Percentiles rank a stretch among this genome's conserved stretches.
These are phyloP conservation scores for Amanita jacksonii DNA, from an alignment of 768 basidiomycete genomes.

Conservation along the genomic window DNA sequence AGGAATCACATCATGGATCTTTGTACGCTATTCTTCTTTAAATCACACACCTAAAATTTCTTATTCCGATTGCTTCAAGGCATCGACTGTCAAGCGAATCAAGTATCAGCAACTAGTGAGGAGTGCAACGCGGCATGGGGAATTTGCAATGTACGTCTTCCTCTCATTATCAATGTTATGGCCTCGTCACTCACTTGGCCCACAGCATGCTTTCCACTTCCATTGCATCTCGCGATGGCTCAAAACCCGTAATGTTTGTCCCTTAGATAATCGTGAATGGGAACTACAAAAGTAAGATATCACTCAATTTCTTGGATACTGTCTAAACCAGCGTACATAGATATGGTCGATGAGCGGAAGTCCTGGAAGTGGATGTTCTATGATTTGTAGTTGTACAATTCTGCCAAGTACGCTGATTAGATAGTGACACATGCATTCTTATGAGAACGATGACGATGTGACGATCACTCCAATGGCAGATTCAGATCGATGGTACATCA, in stretches of 20 bases:
- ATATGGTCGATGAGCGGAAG: slow-evolving; percentile 29
- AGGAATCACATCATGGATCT: slow-evolving; percentile 99
- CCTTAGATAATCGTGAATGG: slow-evolving; percentile 94
- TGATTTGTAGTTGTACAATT: slow-evolving; percentile 4
- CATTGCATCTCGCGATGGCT: slow-evolving; percentile 59
- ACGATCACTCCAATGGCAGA: slow-evolving; percentile 17
- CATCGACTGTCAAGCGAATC: slow-evolving; percentile 99
- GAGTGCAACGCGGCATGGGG: slow-evolving; percentile 99
- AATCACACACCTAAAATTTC: slow-evolving; percentile 4
- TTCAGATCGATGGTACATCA: slow-evolving; percentile 36
- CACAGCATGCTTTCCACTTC: slow-evolving; percentile 10
- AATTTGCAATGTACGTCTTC: slow-evolving; percentile 78
- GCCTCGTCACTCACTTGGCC: not conserved
- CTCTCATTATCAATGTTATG: not conserved
- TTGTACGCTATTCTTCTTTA: slow-evolving; percentile 36
- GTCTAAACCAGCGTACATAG: slow-evolving; percentile 16
- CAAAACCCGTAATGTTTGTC: slow-evolving; percentile 94
- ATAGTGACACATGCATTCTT: not conserved
- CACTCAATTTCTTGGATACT: not conserved
- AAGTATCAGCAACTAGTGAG: slow-evolving; percentile 92
- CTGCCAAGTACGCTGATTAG: not conserved
- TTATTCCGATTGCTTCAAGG: slow-evolving; percentile 37
- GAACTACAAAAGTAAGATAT: slow-evolving; percentile 86
- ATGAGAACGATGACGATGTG: not conserved
- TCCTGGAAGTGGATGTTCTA: not conserved